Evolutionary conservation across 352 stramenopile genomes (phyloP), one percentile per base, ranked within the genome.

Genomic region (Phytophthora gonapodyides): DNA sequence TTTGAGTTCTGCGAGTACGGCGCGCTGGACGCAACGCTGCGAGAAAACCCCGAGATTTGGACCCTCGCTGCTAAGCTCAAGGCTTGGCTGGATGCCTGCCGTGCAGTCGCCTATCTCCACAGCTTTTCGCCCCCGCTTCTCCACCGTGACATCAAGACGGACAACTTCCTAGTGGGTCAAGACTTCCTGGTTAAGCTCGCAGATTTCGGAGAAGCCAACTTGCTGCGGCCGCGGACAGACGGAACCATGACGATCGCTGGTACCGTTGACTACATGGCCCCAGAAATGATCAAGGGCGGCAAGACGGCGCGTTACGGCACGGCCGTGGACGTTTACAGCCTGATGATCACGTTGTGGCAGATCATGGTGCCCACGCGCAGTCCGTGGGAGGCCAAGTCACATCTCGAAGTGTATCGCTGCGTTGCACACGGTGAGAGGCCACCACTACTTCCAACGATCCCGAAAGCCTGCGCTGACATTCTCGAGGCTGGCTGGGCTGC

Each of bases 1-100:
- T 94, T 94, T 53, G 87, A 94, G 64, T 93, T 91, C 53, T 95
- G 87, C 57, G 87, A 95, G 45, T 91, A 88, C 50, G 87, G 87
- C 17, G 79, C 81, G 0, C 71, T 95, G 12, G 86, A 93, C 16
- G 70, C 77, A 13, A 76, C 85, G 3, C 59, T 89, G 30, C 72
- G 61, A 15, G 43, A 68, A 44, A 82, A 81, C 27, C 76, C 70
- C 4, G 67, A 74, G 24, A 80, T 86, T 46, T 89, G 82, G 76
- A 82, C 73, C 7, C 40, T 95, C 2, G 80, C 72, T 15, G 87
- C 78, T 2, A 95, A 93, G 44, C 74, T 95, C 15, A 91, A 91
- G 49, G 83, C 84, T 0, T 95, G 86, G 80, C 59, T 95, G n/a
- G 87, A 95, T 66, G 84, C 84, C 0, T 93, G 84, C 48, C 79